Percentiles rank a stretch among this genome's conserved stretches.
Conservation (phyloP, 2,329 filamentous ascomycete species). For the Neophaeococcomyces aloes region DNA sequence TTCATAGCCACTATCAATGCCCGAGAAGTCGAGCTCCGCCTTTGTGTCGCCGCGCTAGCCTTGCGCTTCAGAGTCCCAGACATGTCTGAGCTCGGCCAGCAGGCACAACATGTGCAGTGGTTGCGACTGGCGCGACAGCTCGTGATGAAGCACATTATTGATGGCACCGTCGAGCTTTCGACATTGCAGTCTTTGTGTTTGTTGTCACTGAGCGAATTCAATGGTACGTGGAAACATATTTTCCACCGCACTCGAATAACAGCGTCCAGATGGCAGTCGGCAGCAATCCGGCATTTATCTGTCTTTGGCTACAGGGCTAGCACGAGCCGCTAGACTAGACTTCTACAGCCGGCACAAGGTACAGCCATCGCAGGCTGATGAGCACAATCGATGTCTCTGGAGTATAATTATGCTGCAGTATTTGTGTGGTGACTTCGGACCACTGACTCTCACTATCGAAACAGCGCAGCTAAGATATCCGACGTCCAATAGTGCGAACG, state of each 20-base stretch:
- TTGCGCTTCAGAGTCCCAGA: slow-evolving; percentile 22
- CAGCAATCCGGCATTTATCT: slow-evolving; percentile 35
- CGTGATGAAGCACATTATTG: slow-evolving; percentile 30
- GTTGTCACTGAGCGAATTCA: slow-evolving; percentile 33
- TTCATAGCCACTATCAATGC: slow-evolving; percentile 15
- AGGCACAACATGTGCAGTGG: slow-evolving; percentile 12
- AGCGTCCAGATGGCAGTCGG: slow-evolving; percentile 34
- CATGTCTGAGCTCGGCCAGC: slow-evolving; percentile 12
- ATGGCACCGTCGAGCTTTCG: slow-evolving; percentile 34
- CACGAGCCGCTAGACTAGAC: slow-evolving; percentile 34
- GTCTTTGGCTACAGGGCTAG: slow-evolving; percentile 37
- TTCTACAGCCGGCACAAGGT: not conserved
- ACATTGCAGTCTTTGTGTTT: slow-evolving; percentile 34
- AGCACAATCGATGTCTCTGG: slow-evolving; percentile 28
- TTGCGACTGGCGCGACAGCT: slow-evolving; percentile 24
- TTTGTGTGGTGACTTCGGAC: slow-evolving; percentile 29
- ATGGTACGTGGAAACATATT: slow-evolving; percentile 27
- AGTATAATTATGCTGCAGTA: slow-evolving; percentile 36
- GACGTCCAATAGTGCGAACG: slow-evolving; percentile 9
- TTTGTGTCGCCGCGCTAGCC: slow-evolving; percentile 25
- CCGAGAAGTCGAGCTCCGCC: slow-evolving; percentile 23
- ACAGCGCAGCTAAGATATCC: slow-evolving; percentile 10
- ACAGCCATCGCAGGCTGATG: not conserved
- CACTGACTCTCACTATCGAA: slow-evolving; percentile 11
- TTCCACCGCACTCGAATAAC: no score